These are phyloP conservation scores for Penicillium freii DNA, from an alignment of 2,329 filamentous ascomycete genomes.

Conservation along the genomic window DNA sequence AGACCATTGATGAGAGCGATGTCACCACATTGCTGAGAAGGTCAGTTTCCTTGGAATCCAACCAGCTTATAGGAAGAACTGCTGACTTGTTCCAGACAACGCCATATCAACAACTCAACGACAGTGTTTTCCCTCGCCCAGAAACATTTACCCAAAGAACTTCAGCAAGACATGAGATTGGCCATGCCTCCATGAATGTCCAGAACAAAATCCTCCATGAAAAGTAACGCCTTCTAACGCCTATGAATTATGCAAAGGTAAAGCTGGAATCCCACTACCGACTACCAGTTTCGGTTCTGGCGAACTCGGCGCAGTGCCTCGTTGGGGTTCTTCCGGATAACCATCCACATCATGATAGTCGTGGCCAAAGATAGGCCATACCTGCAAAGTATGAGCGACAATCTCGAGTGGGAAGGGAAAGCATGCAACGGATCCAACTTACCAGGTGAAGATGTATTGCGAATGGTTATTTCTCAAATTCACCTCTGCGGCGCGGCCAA, in stretches of 20 bases:
- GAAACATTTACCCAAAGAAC: constrained; percentile 74
- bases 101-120: constrained; percentile 67
- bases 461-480: constrained; percentile 94
- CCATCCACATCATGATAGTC: constrained; percentile 94
- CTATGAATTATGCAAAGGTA: constrained; percentile 22
- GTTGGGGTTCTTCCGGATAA: constrained; percentile 79
- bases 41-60: constrained; percentile 51
- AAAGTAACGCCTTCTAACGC: constrained; percentile 37
- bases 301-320: constrained; percentile 71
- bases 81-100: constrained; percentile 61
- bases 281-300: constrained; percentile 71
- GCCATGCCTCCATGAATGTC: constrained; percentile 38
- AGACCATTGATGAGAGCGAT: constrained; percentile 82
- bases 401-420: background rate
- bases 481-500: constrained; percentile 83
- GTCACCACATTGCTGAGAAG: constrained; percentile 78
- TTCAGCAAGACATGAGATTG: constrained; percentile 70
- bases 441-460: constrained; percentile 99
- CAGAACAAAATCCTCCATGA: constrained; percentile 7
- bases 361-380: constrained; percentile 83
- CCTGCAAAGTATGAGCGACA: constrained; percentile 54
- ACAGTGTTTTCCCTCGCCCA: constrained; percentile 84
- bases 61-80: constrained; percentile 5
- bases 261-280: constrained; percentile 4
- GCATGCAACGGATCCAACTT: constrained; percentile 38